These are phyloP conservation scores for Venturia nashicola DNA, from an alignment of 2,329 filamentous ascomycete species.

Conservation along the genomic window DNA sequence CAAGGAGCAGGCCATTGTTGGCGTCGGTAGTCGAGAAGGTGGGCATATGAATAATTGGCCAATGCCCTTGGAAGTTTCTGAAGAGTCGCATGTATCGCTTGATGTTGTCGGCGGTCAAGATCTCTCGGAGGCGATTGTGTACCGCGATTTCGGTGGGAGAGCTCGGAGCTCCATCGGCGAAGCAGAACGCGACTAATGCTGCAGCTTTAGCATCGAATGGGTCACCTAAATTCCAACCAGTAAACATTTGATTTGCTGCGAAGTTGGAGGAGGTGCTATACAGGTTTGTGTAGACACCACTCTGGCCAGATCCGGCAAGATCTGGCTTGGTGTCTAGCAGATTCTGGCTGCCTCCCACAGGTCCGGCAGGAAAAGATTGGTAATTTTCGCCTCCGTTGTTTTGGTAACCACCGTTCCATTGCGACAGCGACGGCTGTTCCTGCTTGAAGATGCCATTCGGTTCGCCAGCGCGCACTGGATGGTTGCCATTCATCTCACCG, in stretches of 20 bases:
- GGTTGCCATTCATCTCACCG: not conserved
- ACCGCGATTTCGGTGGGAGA: conserved; percentile 29
- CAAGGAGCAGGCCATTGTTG: conserved; percentile 54
- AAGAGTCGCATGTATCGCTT: conserved; percentile 60
- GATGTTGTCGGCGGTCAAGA: conserved; percentile 55
- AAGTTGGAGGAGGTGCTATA: conserved; percentile 7
- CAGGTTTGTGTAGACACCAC: not conserved
- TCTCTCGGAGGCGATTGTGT: conserved; percentile 40
- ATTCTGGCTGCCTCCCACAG: not conserved
- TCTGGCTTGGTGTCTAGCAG: not conserved
- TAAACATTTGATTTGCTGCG: conserved; percentile 11
- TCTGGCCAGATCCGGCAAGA: not conserved
- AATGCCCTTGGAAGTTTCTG: conserved; percentile 61
- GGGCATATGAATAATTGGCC: conserved; percentile 58
- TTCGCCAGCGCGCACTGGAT: not conserved
- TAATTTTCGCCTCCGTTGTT: not conserved
- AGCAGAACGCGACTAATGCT: conserved; percentile 37
- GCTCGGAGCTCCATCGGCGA: conserved; percentile 28
- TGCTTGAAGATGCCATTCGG: conserved; percentile 3
- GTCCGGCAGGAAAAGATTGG: not conserved
- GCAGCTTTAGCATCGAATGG: conserved; percentile 33
- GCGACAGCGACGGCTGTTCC: not conserved
- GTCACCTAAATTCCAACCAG: conserved; percentile 32
- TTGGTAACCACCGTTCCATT: not conserved
- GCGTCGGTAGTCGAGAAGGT: conserved; percentile 56